A percentile compares a stretch with the other conserved stretches of the same genome.
These are phyloP conservation scores for Ustilago curta DNA, from an alignment of 1,284 basidiomycete species.

Conservation along the genomic window DNA sequence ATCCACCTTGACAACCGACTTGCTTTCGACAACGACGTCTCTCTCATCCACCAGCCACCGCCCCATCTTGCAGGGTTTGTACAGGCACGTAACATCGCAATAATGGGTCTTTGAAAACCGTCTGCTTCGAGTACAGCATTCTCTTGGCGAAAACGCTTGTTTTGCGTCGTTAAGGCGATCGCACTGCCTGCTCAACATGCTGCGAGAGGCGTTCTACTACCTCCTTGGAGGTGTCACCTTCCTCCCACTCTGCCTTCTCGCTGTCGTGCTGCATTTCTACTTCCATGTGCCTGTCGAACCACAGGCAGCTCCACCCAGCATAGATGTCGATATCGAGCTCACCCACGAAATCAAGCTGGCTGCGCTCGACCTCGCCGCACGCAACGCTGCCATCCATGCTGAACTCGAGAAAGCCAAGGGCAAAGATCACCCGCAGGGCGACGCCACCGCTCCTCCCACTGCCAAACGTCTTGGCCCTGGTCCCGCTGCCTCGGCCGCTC, in stretches of 20 bases:
- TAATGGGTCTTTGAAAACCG: neutral
- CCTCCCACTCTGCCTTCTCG: slow-evolving; percentile 57
- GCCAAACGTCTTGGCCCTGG: slow-evolving; percentile 54
- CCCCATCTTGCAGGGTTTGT: no score
- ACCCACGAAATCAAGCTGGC: slow-evolving; percentile 51
- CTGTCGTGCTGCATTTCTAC: slow-evolving; percentile 43
- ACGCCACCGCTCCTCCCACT: slow-evolving; percentile 48
- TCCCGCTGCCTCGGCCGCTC: slow-evolving; percentile 17
- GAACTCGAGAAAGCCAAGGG: slow-evolving; percentile 44
- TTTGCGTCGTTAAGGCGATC: neutral
- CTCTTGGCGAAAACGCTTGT: neutral
- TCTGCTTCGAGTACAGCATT: neutral
- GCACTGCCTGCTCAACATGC: slow-evolving; percentile 21
- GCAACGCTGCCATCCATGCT: slow-evolving; percentile 53
- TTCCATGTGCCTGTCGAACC: slow-evolving; percentile 28
- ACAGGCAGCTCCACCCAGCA: slow-evolving; percentile 16
- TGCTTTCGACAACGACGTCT: neutral
- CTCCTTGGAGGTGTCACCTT: slow-evolving; percentile 68
- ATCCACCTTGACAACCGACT: no score
- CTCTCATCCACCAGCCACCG: no score
- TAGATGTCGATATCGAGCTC: slow-evolving; percentile 43
- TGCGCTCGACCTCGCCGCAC: slow-evolving; percentile 54
- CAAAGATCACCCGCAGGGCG: slow-evolving; percentile 45
- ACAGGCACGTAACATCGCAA: neutral
- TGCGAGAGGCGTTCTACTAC: slow-evolving; percentile 63